Percentiles rank a stretch among this genome's conserved stretches.
Conservation (phyloP, 106 monocot species). For the Allium sativum region DNA sequence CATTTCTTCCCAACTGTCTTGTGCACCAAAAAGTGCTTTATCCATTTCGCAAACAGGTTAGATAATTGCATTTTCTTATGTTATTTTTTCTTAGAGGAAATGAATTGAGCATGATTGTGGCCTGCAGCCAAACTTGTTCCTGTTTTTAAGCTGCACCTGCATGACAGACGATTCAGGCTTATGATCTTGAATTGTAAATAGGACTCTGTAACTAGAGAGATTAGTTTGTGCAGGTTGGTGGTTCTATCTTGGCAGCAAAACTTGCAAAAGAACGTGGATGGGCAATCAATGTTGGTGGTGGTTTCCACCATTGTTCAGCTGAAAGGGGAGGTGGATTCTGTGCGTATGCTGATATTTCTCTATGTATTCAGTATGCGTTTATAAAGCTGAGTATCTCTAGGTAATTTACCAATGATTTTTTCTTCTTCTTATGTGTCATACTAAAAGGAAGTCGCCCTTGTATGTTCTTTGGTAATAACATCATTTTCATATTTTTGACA, state of each 20-base stretch:
- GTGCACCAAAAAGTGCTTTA: constrained; percentile 67
- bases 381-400: constrained; percentile 72
- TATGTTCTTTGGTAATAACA: no score
- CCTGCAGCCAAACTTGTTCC: no score
- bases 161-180: no score
- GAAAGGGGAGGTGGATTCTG: constrained; percentile 91
- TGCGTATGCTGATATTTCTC: constrained; percentile 92
- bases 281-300: constrained; percentile 98
- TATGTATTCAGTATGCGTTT: constrained; percentile 88
- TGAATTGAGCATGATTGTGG: no score
- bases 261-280: constrained; percentile 87
- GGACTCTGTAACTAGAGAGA: background rate
- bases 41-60: constrained; percentile 89
- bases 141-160: no score
- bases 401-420: constrained; percentile 8
- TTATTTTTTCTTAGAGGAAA: background rate
- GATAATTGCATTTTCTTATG: background rate
- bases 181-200: no score
- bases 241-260: constrained; percentile 85
- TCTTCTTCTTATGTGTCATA: background rate
- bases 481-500: no score
- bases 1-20: constrained; percentile 73
- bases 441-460: background rate
- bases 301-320: constrained; percentile 97
- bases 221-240: constrained; percentile 54